Percentiles rank a stretch among this genome's conserved stretches.
Evolutionary conservation across 352 stramenopile genomes (phyloP).

Genomic region (Phytophthora sp.): DNA sequence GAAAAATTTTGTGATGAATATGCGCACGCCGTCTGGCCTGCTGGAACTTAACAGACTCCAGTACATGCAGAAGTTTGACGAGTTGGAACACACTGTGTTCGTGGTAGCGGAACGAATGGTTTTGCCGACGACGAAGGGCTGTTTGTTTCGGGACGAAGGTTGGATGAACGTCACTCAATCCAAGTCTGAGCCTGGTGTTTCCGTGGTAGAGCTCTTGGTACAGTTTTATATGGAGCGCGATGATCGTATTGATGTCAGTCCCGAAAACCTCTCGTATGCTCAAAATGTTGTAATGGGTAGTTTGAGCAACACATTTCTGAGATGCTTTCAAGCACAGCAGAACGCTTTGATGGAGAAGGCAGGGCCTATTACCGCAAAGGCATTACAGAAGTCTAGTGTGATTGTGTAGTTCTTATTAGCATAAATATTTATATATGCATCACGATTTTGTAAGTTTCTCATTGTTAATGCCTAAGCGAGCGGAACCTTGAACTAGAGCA

Average conservation of each 20-base stretch:
- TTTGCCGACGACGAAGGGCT: slow-evolving; percentile 10
- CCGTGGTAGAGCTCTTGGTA: slow-evolving; percentile 16
- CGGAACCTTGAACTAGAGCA: too few species aligned
- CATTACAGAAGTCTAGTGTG: background rate
- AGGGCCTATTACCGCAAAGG: background rate
- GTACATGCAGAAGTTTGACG: slow-evolving; percentile 32
- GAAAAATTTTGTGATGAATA: slow-evolving; percentile 27
- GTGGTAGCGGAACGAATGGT: slow-evolving; percentile 15
- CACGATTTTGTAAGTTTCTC: too few species aligned
- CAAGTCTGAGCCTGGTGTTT: background rate
- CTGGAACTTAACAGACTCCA: slow-evolving; percentile 27
- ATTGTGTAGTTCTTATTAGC: background rate
- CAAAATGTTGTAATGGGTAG: slow-evolving; percentile 24
- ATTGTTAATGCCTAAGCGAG: too few species aligned
- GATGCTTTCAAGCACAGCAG: slow-evolving; percentile 25
- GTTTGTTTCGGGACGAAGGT: slow-evolving; percentile 22
- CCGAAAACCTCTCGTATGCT: slow-evolving; percentile 17
- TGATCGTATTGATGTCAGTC: background rate
- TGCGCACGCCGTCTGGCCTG: slow-evolving; percentile 13
- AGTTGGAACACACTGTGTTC: slow-evolving; percentile 18
- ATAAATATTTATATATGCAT: too few species aligned
- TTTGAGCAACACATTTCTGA: slow-evolving; percentile 28
- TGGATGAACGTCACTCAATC: slow-evolving; percentile 27
- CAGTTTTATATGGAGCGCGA: slow-evolving; percentile 27
- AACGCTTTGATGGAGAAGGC: slow-evolving; percentile 30